Evolutionary conservation across 441 rosid genomes (phyloP), one percentile per base, ranked within the genome.

Genomic region (Croton laevigatus): DNA sequence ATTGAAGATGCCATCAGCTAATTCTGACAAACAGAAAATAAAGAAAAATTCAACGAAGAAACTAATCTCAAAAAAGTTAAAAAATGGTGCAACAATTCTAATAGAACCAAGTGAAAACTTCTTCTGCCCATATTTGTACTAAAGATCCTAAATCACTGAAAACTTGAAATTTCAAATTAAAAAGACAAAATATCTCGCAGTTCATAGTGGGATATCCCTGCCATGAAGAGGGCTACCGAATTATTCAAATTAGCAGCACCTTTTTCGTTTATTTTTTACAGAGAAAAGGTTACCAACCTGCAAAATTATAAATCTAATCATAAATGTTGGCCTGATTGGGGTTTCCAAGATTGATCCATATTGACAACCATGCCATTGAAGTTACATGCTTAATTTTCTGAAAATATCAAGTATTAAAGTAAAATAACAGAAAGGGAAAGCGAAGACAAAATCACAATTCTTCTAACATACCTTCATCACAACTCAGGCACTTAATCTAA

Each of bases 1-100:
- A 76, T 80, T 62, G 65, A 71, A 69, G 71, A 68, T 51, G 34
- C 75, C 76, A 62, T 65, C 82, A 27, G 73, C 77, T 53, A 73
- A 57, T 69, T 69, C 69, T 44, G 74, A 51, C 65, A 51, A 49
- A 51, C 46, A 23, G 68, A 69, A 69, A 73, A 54, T 6, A 7
- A 37, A 62, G 73, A 62, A 46, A n/a, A 23, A 10, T 17, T 13
- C 19, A 55, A 54, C 10, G 32, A 40, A 37, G 49, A 58, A 14
- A 52, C 11, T 16, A n/a, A 55, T 42, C n/a, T 46, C 11, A 45
- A 12, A 51, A 40, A 71, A 74, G 3, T 6, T 6, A 37, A 73
- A 54, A 62, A 5, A 8, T 6, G 8, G 10, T 4, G 44, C 9
- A 7, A 57, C 58, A 4, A 38, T 6, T 27, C 9, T 37, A 38